A percentile compares a stretch with the other conserved stretches of the same genome.
Conservation (phyloP, 164 flowering plant species). For the Umbellularia californica region DNA sequence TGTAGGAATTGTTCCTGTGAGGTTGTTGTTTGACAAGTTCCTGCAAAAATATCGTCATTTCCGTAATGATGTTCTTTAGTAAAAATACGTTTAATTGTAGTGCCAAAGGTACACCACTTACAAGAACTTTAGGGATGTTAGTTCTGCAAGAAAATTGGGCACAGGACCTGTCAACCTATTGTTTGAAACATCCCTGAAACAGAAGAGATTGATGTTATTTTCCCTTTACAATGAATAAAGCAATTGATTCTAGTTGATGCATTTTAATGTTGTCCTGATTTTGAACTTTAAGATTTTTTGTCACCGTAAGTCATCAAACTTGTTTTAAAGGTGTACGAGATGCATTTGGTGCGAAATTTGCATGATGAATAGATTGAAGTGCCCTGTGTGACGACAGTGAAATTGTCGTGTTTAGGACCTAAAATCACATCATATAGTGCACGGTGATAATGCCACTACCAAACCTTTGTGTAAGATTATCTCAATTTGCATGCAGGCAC, state of each 20-base stretch:
- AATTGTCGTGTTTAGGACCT: too few relatives aligned
- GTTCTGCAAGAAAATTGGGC: slow-evolving; percentile 26
- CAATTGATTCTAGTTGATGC: too few relatives aligned
- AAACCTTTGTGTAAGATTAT: background rate
- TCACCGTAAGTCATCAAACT: too few relatives aligned
- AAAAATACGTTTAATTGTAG: background rate
- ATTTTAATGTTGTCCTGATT: too few relatives aligned
- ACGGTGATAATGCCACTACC: background rate
- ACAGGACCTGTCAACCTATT: slow-evolving; percentile 30
- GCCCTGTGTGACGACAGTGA: too few relatives aligned
- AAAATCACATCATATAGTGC: too few relatives aligned
- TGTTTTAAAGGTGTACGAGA: too few relatives aligned
- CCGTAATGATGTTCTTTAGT: too few relatives aligned
- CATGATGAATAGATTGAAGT: too few relatives aligned
- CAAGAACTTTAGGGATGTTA: slow-evolving; percentile 25
- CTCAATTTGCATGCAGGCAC: slow-evolving; percentile 2
- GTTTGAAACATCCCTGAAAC: slow-evolving; percentile 25
- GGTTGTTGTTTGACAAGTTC: background rate
- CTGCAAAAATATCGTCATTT: background rate
- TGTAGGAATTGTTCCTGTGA: background rate
- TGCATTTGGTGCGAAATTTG: too few relatives aligned
- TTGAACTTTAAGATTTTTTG: too few relatives aligned
- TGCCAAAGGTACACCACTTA: slow-evolving; percentile 11
- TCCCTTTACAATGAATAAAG: background rate
- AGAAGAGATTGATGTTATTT: background rate